A percentile compares a stretch with the other conserved stretches of the same genome.
phyloP scores from a whole-genome alignment of 495 filamentous ascomycete species.

The Recurvomyces mirabilis region DNA sequence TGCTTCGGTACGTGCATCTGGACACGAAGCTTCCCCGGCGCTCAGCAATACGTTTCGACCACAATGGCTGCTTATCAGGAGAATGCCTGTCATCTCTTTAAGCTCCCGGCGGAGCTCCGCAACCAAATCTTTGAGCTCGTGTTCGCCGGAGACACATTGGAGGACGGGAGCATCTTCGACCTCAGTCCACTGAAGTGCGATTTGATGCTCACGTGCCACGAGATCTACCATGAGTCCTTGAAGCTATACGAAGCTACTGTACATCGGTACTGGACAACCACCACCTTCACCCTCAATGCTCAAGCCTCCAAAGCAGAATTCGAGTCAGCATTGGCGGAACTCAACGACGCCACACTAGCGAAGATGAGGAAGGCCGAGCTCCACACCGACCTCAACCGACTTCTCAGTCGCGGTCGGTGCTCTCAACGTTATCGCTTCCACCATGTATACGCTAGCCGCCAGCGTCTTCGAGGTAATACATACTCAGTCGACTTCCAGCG shows the following conservation, averaged over 20 bases:
- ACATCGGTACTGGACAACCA: not conserved
- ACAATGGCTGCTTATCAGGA: no score
- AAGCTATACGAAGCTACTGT: not conserved
- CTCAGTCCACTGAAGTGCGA: not conserved
- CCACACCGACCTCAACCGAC: no score
- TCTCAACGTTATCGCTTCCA: no score
- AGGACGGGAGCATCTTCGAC: not conserved
- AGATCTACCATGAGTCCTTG: no score
- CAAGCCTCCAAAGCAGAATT: not conserved
- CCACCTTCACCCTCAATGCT: not conserved
- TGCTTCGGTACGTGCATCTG: no score
- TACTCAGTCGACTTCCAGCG: no score
- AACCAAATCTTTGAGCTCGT: not conserved
- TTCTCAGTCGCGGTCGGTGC: no score
- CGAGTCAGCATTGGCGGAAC: no score
- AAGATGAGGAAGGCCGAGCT: not conserved
- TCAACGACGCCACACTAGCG: not conserved
- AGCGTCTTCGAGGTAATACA: no score
- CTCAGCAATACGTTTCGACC: no score
- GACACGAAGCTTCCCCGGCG: no score
- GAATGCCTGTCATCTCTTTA: not conserved
- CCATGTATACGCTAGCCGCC: no score
- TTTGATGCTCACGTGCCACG: not conserved
- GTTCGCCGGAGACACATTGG: not conserved
- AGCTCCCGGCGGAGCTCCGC: not conserved